Base-by-base conservation (phyloP, 345 rosid genomes). In the Acer saccharum region DNA sequence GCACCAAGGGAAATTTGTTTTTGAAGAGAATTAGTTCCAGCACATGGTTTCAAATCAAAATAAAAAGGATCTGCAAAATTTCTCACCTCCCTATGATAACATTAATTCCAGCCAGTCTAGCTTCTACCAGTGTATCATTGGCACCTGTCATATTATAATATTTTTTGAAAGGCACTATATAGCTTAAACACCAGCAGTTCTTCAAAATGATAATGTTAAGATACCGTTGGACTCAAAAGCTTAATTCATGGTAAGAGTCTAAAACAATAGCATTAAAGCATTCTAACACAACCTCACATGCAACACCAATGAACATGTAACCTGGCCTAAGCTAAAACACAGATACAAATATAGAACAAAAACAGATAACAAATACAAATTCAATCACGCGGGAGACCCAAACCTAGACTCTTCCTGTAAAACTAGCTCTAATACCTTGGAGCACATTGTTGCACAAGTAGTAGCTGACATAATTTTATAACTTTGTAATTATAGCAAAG, bases 61-160 rank as follows among this genome's bases (percentile, higher is more conserved):
- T 27, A 41, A 55, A 77, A 35, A 65, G 18, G 63, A 77, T 39
- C 57, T 46, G 23, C 23, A 81, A 55, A 65, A 62, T 69, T 43
- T 68, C 85, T 82, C 73, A 93, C 98, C 90, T 91, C 83, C 97
- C 98, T 76, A 95, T 79, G 23, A 91, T 80, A 60, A 95, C 89
- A 55, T 90, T 93, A 74, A 95, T 91, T 44, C 99, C 99, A 73
- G 81, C 83, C 44, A 95, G 88, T 83, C 89, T 89, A 54, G 93
- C 88, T 86, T 93, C 97, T 72, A 85, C 74, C 74, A 78, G 88
- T 50, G 87, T 79, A 66, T 78, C 82, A 79, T 75, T 79, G 57
- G 83, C 73, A 69, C 88, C 93, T 89, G 88, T 32, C 27, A 23
- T 58, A 79, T 39, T 41, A 60, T 29, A 29, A 71, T 52, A 35